phyloP scores from a whole-genome alignment of 352 stramenopile genomes.

The Phytophthora cactorum region DNA sequence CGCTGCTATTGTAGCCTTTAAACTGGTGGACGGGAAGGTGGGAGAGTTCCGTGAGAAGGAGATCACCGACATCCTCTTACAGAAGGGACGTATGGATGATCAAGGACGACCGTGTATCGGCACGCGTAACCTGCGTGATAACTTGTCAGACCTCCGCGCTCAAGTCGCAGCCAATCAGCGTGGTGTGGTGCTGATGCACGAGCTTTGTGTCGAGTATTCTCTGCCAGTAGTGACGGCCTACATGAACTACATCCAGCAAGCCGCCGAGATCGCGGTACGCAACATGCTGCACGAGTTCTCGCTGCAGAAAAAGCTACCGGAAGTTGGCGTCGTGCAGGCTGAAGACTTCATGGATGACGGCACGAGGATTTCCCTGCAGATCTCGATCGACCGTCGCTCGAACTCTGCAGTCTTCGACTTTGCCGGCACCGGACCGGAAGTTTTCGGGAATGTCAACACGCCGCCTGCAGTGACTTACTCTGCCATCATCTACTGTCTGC shows the following conservation, averaged over 20 bases:
- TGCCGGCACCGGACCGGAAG: conserved; percentile 95
- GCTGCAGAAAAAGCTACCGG: conserved; percentile 67
- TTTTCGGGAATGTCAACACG: conserved; percentile 98
- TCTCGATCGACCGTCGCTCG: conserved; percentile 94
- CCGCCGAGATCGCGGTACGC: conserved; percentile 94
- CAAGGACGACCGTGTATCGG: conserved; percentile 87
- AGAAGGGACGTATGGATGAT: conserved; percentile 88
- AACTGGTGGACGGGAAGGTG: conserved; percentile 94
- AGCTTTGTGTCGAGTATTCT: conserved; percentile 96
- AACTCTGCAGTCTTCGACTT: conserved; percentile 98
- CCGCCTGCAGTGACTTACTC: conserved; percentile 98
- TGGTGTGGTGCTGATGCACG: conserved; percentile 95
- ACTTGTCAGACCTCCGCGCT: conserved; percentile 97
- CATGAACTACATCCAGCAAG: conserved; percentile 99
- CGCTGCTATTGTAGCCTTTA: conserved; percentile 99
- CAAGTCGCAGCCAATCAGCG: conserved; percentile 98
- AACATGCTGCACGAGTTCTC: conserved; percentile 96
- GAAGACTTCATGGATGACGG: conserved; percentile 99
- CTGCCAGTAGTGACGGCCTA: conserved; percentile 96
- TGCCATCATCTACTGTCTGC: conserved; percentile 99
- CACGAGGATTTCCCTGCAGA: conserved; percentile 95
- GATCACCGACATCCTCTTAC: conserved; percentile 95
- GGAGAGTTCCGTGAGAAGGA: conserved; percentile 97
- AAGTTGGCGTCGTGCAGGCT: conserved; percentile 89
- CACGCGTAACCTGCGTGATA: conserved; percentile 97